Evolutionary conservation across 2,329 filamentous ascomycete genomes (phyloP), one percentile per base, ranked within the genome.

Genomic region (Fusarium graminum): DNA sequence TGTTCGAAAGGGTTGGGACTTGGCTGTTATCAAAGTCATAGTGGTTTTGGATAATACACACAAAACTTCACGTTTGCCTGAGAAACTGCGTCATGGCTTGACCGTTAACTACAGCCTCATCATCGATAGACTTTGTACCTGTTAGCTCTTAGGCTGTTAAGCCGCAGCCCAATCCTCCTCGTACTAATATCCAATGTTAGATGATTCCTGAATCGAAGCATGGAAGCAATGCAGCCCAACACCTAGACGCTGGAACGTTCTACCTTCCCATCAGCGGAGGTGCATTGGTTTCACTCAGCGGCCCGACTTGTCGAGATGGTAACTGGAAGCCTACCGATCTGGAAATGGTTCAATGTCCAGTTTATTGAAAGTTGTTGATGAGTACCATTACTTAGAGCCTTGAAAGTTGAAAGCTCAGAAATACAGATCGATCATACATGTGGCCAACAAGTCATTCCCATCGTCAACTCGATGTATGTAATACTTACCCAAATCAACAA

Each of bases 111-210:
- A 11, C 30, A 30, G 12, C 3, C 30, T 42, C 13, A 10, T 50
- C 28, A 28, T 44, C 49, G 11, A 11, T 44, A 40, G 51, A 45
- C 14, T 40, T 22, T 19, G 19, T 38, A 16, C 25, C 34, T 63
- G 8, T 41, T 14, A 25, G 25, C 34, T 63, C 10, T 41, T 14
- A 19, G 30, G n/a, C 36, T 53, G 42, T 38, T 67, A 45, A 52
- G 42, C 32, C 38, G 44, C 58, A 58, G 22, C 58, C n/a, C n/a
- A 51, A n/a, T 52, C 40, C 22, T 22, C 22, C 22, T 22, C 22
- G 22, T 34, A 22, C 30, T 25, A 43, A 11, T 17, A 62, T 22
- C 22, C 22, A 22, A 22, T 40, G 49, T 25, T 25, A 19, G n/a
- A 30, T 25, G 34, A 39, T 50, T 28, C 25, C 7, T 19, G 11